Conservation (phyloP, 2,329 filamentous ascomycete species). For the Corynespora cassiicola region DNA sequence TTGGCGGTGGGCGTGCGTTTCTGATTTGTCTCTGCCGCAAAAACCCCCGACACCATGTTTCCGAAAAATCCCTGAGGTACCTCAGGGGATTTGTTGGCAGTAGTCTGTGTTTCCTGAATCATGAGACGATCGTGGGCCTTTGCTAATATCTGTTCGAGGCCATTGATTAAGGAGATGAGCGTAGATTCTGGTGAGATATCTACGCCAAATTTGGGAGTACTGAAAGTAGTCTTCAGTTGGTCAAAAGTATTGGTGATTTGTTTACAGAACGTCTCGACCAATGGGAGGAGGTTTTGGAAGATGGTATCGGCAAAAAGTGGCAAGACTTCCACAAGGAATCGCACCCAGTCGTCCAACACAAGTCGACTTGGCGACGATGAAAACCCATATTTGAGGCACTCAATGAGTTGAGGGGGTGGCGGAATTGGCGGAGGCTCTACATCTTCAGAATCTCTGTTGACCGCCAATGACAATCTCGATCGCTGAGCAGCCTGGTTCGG, state of each 20-base stretch:
- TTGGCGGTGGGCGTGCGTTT: constrained; percentile 88
- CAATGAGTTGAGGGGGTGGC: constrained; percentile 77
- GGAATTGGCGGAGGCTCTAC: constrained; percentile 41
- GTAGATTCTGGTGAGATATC: constrained; percentile 69
- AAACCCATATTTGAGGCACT: constrained; percentile 82
- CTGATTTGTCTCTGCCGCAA: constrained; percentile 77
- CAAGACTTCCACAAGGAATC: constrained; percentile 81
- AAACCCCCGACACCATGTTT: constrained; percentile 92
- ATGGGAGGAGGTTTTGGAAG: constrained; percentile 86
- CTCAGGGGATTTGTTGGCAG: constrained; percentile 77
- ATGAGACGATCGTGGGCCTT: constrained; percentile 83
- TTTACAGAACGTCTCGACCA: constrained; percentile 87
- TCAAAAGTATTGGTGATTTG: constrained; percentile 78
- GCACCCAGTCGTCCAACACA: constrained; percentile 90
- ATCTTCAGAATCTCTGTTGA: constrained; percentile 37
- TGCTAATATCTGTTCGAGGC: constrained; percentile 87
- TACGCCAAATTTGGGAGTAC: constrained; percentile 35
- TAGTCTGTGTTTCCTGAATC: constrained; percentile 73
- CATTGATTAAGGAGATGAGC: constrained; percentile 86
- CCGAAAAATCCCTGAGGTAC: constrained; percentile 89
- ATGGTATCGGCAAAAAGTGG: constrained; percentile 84
- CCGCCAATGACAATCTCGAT: constrained; percentile 36
- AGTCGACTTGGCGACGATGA: constrained; percentile 74
- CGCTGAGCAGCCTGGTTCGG: constrained; percentile 27
- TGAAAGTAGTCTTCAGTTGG: constrained; percentile 71